Conservation (phyloP, 2,329 filamentous ascomycete species). For the Pseudocercospora musae region DNA sequence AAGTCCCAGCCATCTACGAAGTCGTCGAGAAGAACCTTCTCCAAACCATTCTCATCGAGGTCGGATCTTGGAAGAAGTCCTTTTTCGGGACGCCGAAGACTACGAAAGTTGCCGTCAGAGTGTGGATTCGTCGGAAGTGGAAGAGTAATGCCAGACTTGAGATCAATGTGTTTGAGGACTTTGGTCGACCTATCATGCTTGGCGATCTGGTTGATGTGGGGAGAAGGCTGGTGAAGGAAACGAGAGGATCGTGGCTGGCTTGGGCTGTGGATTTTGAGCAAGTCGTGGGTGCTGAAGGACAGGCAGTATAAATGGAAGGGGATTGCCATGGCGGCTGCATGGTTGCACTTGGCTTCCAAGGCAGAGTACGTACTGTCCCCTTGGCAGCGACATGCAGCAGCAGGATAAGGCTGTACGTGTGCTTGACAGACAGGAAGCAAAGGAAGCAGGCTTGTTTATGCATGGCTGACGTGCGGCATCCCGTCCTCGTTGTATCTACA, state of each 20-base stretch:
- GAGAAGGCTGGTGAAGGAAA: neutral
- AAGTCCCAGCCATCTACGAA: neutral
- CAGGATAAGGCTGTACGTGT: neutral
- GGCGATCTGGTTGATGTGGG: neutral
- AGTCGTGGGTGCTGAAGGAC: neutral
- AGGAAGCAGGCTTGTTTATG: neutral
- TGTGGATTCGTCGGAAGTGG: neutral
- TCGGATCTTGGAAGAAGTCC: neutral
- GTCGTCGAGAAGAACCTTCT: neutral
- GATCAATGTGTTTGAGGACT: neutral
- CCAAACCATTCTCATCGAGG: no score
- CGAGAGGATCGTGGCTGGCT: neutral
- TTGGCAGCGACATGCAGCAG: neutral
- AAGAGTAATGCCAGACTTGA: neutral
- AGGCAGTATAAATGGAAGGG: neutral
- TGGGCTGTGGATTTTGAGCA: neutral
- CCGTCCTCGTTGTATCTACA: neutral
- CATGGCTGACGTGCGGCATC: neutral
- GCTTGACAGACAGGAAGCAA: neutral
- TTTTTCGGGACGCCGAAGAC: neutral
- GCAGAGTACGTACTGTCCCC: neutral
- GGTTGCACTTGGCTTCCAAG: neutral
- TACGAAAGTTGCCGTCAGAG: neutral
- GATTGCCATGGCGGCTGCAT: neutral
- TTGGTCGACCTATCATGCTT: neutral